Evolutionary conservation across 768 basidiomycete genomes (phyloP).

Genomic region (Neoboletus brunneissimus): DNA sequence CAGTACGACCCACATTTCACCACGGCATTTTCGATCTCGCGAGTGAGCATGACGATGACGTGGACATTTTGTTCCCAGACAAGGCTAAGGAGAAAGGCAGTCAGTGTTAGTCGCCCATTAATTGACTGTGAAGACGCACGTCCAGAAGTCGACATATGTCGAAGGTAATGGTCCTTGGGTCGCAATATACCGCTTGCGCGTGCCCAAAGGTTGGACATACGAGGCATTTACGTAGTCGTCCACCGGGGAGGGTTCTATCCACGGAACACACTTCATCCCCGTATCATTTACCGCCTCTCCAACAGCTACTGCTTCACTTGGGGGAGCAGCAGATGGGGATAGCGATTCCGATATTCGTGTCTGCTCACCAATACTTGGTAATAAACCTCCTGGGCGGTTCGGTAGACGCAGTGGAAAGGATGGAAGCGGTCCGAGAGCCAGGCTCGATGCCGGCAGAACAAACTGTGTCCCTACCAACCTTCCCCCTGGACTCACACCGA

Average conservation of each 20-base stretch:
- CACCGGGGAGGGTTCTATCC: constrained; percentile 38
- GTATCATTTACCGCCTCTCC: not conserved
- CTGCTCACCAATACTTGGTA: constrained; percentile 20
- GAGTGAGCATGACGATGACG: constrained; percentile 96
- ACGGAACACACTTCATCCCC: constrained; percentile 6
- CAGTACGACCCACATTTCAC: constrained; percentile 94
- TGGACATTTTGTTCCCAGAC: constrained; percentile 94
- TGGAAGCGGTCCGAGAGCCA: constrained; percentile 7
- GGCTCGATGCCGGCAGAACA: not conserved
- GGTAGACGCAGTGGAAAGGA: constrained; percentile 21
- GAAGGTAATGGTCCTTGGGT: constrained; percentile 92
- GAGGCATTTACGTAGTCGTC: constrained; percentile 97
- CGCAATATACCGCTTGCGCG: constrained; percentile 83
- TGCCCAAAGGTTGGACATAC: constrained; percentile 83
- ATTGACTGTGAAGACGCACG: constrained; percentile 48
- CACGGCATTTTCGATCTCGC: constrained; percentile 82
- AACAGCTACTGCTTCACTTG: not conserved
- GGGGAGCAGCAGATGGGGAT: not conserved
- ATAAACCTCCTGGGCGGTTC: constrained; percentile 4
- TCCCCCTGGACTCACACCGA: not conserved
- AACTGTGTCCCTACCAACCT: constrained; percentile 8
- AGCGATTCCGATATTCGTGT: not conserved
- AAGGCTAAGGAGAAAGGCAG: constrained; percentile 44
- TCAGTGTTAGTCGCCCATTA: constrained; percentile 5
- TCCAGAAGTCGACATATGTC: constrained; percentile 94